These are phyloP conservation scores for Theileria annulata DNA, from an alignment of 169 alveolate genomes.

Conservation along the genomic window DNA sequence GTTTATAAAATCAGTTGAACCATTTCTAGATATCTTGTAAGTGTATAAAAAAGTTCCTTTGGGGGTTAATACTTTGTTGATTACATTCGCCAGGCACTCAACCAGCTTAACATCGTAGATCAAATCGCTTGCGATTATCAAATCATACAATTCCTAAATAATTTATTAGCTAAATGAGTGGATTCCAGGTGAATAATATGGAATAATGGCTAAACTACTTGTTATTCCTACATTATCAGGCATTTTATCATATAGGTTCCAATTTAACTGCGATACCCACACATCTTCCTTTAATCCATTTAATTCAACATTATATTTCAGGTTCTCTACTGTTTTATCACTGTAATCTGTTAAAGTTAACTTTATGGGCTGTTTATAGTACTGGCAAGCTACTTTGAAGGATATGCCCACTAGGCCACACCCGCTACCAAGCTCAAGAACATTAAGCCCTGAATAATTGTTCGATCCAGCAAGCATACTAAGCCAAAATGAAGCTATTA, in stretches of 20 bases:
- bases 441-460: neutral
- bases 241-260: neutral
- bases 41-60: conserved; percentile 68
- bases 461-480: conserved; percentile 31
- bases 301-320: conserved; percentile 59
- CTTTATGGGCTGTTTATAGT: neutral
- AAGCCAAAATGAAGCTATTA: conserved; percentile 68
- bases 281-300: conserved; percentile 34
- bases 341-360: conserved; percentile 68
- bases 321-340: conserved; percentile 57
- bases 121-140: conserved; percentile 74
- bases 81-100: conserved; percentile 45
- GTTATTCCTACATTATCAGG: conserved; percentile 28
- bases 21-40: conserved; percentile 68
- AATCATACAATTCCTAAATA: conserved; percentile 41
- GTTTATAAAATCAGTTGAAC: conserved; percentile 51
- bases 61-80: conserved; percentile 32
- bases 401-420: conserved; percentile 71
- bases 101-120: conserved; percentile 68
- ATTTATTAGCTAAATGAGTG: neutral
- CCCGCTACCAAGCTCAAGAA: conserved; percentile 75
- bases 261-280: neutral
- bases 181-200: neutral
- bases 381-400: conserved; percentile 33
- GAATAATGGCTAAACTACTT: conserved; percentile 11